Conservation (phyloP, 805 yeast genomes). For the Candida ulmi region DNA sequence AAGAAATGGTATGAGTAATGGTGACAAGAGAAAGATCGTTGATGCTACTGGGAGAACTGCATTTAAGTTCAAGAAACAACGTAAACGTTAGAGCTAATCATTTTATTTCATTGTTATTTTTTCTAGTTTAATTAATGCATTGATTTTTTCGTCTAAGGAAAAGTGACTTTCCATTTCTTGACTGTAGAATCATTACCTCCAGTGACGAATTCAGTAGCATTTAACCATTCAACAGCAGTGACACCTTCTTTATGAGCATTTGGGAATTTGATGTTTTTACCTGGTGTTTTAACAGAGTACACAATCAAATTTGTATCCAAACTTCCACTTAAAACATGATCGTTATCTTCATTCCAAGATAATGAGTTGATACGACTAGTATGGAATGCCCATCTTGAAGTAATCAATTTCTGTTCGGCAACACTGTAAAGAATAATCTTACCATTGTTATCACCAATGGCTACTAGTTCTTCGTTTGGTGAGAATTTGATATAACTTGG, state of each 20-base stretch:
- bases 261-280: conserved; percentile 63
- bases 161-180: conserved; percentile 56
- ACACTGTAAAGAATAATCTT: conserved; percentile 72
- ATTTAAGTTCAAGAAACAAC: conserved; percentile 81
- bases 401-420: conserved; percentile 48
- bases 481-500: conserved; percentile 65
- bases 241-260: conserved; percentile 91
- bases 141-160: conserved; percentile 3
- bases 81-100: conserved; percentile 40
- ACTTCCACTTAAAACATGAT: conserved; percentile 72
- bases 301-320: conserved; percentile 77
- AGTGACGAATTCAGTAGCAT: conserved; percentile 46
- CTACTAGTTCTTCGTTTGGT: conserved; percentile 60
- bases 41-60: conserved; percentile 61
- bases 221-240: conserved; percentile 63
- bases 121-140: conserved; percentile 7
- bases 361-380: conserved; percentile 75
- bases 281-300: conserved; percentile 75
- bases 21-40: conserved; percentile 71
- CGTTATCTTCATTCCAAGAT: conserved; percentile 72
- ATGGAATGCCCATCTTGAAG: conserved; percentile 96
- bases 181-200: conserved; percentile 81
- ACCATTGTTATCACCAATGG: conserved; percentile 85
- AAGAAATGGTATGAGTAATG: conserved; percentile 86
- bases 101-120: neutral